A percentile compares a stretch with the other conserved stretches of the same genome.
These are phyloP conservation scores for Botrytis hyacinthi DNA, from an alignment of 2,329 filamentous ascomycete species.

Conservation along the genomic window DNA sequence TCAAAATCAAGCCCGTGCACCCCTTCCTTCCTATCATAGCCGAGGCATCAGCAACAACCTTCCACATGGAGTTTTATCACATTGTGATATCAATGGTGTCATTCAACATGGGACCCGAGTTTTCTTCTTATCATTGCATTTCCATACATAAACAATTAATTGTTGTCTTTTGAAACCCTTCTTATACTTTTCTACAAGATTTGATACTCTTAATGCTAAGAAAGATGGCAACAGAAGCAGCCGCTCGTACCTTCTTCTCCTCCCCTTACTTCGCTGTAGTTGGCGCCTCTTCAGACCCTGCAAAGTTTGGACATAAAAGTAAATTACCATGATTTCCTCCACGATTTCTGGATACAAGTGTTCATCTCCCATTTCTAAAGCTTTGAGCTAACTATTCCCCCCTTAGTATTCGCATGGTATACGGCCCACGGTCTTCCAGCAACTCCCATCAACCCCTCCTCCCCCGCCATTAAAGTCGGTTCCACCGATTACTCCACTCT, in stretches of 20 bases:
- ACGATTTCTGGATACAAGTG: background rate
- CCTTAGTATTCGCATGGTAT: slow-evolving; percentile 86
- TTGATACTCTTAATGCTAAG: background rate
- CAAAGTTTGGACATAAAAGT: slow-evolving; percentile 90
- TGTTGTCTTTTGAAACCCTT: background rate
- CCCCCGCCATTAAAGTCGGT: slow-evolving; percentile 61
- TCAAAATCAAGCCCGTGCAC: background rate
- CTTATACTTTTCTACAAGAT: background rate
- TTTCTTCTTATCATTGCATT: background rate
- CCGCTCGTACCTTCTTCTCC: slow-evolving; percentile 76
- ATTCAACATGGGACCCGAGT: background rate
- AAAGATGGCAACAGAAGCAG: slow-evolving; percentile 64
- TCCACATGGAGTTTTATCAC: background rate
- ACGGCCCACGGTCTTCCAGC: slow-evolving; percentile 70
- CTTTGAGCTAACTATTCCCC: slow-evolving; percentile 19
- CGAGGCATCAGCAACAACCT: background rate
- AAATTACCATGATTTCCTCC: slow-evolving; percentile 16
- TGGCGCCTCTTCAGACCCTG: slow-evolving; percentile 79
- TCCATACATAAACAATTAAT: background rate
- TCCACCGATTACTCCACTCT: slow-evolving; percentile 48
- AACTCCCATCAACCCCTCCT: slow-evolving; percentile 78
- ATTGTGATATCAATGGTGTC: background rate
- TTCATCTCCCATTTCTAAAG: background rate
- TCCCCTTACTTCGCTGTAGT: slow-evolving; percentile 82
- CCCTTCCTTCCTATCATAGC: background rate